Base-by-base conservation (phyloP, 2,329 filamentous ascomycete species). In the Biscogniauxia mediterranea region DNA sequence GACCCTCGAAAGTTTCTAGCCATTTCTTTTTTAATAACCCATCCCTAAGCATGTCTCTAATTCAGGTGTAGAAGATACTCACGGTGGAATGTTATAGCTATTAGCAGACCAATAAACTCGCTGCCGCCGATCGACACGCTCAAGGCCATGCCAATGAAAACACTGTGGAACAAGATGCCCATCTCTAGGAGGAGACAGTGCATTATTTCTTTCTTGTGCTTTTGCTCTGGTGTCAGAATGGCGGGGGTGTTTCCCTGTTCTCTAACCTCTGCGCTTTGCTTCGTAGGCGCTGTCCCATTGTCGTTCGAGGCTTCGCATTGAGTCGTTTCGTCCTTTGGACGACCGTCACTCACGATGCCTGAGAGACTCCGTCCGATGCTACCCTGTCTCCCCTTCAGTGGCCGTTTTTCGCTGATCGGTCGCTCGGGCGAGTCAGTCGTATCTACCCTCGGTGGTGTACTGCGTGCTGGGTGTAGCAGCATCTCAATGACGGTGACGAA, bases 161-260 rank as follows among this genome's bases (percentile, higher is more conserved):
- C 78, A 68, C 81, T 84, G 72, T 88, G 85, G 68, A 88, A 88
- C 21, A 88, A 76, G 59, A 88, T 88, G n/a, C 85, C 85, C 63
- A 85, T 82, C 70, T 88, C 85, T 3, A 88, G 77, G 46, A 88
- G 77, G n/a, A 86, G 75, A 61, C 84, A 85, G 68, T 88, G 85
- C 62, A 88, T 76, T 17, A 85, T 75, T 21, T 81, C 77, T 61
- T 84, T 85, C 61, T 82, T 78, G 65, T 81, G 59, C 19, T 64
- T 55, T 42, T 66, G 61, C 26, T 64, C 56, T 5, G 58, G 56
- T 1, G 55, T 56, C 9, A 65, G 57, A 6, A 52, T 28, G 49
- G 15, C 54, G 19, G 9, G 6, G 19, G 9, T 21, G 7, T 52
- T 52, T 13, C 9, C 50, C 15, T 21, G 50, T 13, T 13, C 19